Evolutionary conservation across 139 green algal genomes (phyloP), one percentile per base, ranked within the genome.

Genomic region (Tetradesmus obliquus): DNA sequence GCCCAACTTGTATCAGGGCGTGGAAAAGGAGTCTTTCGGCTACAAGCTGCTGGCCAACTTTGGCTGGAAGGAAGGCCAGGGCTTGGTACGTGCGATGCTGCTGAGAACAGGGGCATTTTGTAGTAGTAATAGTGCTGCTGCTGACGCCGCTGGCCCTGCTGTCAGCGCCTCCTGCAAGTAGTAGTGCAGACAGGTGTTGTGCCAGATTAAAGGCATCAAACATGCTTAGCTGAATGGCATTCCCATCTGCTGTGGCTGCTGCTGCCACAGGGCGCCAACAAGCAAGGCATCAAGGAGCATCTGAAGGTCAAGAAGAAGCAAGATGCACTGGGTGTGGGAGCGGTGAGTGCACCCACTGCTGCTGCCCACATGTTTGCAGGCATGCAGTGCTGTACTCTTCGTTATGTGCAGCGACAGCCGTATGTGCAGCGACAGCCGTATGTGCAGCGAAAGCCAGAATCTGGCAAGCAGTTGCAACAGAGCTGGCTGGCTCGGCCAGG

Each of bases 51-150:
- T 99, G 54, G 81, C 94, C 0, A 93, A 87, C 17, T 97, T 98
- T 96, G 97, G 97, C 0, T 99, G 97, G 97, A 92, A 93, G 74
- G 97, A 99, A 83, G 97, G 97, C 32, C 94, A 98, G n/a, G 97
- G 97, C 2, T 89, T 99, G 95, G 95, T 96, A 69, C 45, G 93
- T 93, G 22, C n/a, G 24, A 8, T 81, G 3, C 8, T 45, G 5
- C 62, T 89, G 62, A 12, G 24, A 22, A 51, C 66, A 32, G 1
- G 71, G 22, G 72, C 55, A 19, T 13, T 66, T 20, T 24, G 74
- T 20, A 15, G 7, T 24, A 32, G 17, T 7, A 45, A 45, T 45
- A 45, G 32, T 45, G 66, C 3, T 76, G 66, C 66, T 76, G 66
- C 66, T 24, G 66, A 19, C 66, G 7, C 17, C n/a, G 66, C 66